These are phyloP conservation scores for Monilinia fructigena DNA, from an alignment of 2,329 filamentous ascomycete genomes.

Conservation along the genomic window DNA sequence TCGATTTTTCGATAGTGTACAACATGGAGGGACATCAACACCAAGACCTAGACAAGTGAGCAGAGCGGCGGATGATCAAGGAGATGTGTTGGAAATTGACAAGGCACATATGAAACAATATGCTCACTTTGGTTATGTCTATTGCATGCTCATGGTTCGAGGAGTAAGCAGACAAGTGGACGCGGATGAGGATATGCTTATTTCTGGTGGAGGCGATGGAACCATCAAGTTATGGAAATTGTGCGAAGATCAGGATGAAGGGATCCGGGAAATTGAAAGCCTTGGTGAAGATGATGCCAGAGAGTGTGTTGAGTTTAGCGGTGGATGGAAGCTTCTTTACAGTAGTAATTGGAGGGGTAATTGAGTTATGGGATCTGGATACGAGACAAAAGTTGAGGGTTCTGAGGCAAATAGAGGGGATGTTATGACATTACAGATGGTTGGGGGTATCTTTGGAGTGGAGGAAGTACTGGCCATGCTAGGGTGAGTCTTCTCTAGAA, in stretches of 20 bases:
- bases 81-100: conserved; percentile 75
- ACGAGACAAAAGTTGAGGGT: conserved; percentile 86
- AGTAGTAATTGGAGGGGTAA: conserved; percentile 77
- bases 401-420: conserved; percentile 79
- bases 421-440: conserved; percentile 82
- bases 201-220: conserved; percentile 91
- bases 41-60: conserved; percentile 54
- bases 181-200: conserved; percentile 73
- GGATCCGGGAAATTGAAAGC: conserved; percentile 67
- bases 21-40: conserved; percentile 77
- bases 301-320: conserved; percentile 72
- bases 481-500: conserved; percentile 58
- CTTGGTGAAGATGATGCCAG: conserved; percentile 60
- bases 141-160: conserved; percentile 86
- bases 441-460: conserved; percentile 82
- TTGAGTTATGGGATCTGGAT: conserved; percentile 96
- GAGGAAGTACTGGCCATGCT: conserved; percentile 82
- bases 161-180: conserved; percentile 67
- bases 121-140: conserved; percentile 93
- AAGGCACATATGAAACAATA: conserved; percentile 79
- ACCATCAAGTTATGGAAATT: conserved; percentile 93
- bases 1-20: conserved; percentile 91
- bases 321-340: conserved; percentile 87
- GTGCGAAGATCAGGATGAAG: conserved; percentile 51
- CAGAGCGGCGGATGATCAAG: conserved; percentile 51